Evolutionary conservation across 2,329 filamentous ascomycete genomes (phyloP), one percentile per base, ranked within the genome.

Genomic region (Delphinella strobiligena): DNA sequence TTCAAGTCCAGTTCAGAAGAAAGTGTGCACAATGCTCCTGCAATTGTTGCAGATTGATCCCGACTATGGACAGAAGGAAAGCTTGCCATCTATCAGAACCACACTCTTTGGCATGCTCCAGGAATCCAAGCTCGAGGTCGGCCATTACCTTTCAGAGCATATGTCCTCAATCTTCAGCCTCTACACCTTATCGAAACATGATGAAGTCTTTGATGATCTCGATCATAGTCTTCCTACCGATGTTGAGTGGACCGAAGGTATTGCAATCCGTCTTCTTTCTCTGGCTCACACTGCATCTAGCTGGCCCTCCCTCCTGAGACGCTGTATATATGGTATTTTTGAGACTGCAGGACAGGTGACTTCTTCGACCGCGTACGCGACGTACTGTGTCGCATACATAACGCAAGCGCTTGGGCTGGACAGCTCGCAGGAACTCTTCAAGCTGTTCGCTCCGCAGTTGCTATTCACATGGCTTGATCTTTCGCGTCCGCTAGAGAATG

Each of bases 241-340:
- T 47, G 66, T 73, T 4, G 74, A 78, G 22, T 80, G 78, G 59
- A 62, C 71, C 10, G 88, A 95, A 59, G 89, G 87, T 0, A 89
- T 96, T 49, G 84, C 86, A 1, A 74, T 93, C 47, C 79, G 91
- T 4, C 64, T 96, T 2, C 74, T 83, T 45, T 75, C 85, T 7
- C 64, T 96, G 9, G 75, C 82, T 1, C 77, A 78, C 40, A 64
- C 98, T 42, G 91, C 83, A 17, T 83, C 85, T 19, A 65, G 69
- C 37, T 96, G 89, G 84, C 79, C 86, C 43, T 93, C 88, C 1
- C 68, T 96, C 15, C 69, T 95, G 32, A 80, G 88, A 37, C 78
- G 82, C 47, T 87, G 86, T 48, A 82, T 93, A 14, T 98, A 95
- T 56, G 82, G 91, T 57, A 87, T 96, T 16, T 94, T 96, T 50